phyloP scores from a whole-genome alignment of 2,329 filamentous ascomycete species.

The Sporothrix euskadiensis region DNA sequence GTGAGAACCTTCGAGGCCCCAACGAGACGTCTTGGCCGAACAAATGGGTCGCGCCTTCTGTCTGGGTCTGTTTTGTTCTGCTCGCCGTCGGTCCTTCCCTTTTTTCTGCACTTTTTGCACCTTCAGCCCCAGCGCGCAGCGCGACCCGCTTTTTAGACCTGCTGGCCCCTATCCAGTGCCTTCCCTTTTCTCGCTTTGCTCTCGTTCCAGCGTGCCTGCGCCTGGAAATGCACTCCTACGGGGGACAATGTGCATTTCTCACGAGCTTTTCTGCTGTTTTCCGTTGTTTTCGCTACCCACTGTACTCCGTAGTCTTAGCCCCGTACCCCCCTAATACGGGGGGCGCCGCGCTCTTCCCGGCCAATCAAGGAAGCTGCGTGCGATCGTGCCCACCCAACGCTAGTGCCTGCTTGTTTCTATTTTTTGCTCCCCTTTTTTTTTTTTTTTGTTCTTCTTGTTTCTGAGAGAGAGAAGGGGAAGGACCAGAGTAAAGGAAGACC shows the following conservation, averaged over 20 bases:
- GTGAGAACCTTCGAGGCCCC: not conserved
- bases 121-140: not conserved
- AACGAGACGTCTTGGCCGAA: slow-evolving; percentile 1
- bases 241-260: not conserved
- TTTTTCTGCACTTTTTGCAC: not conserved
- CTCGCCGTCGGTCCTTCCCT: not conserved
- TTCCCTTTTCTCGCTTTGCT: not conserved
- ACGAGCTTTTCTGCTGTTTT: not conserved
- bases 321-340: slow-evolving; percentile 19
- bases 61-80: not conserved
- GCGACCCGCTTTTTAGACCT: slow-evolving; percentile 10
- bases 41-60: slow-evolving; percentile 1
- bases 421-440: slow-evolving; percentile 18
- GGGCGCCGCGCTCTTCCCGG: slow-evolving; percentile 1
- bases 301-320: slow-evolving; percentile 11
- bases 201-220: not conserved
- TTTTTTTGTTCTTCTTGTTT: slow-evolving; percentile 6
- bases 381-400: not conserved
- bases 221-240: slow-evolving; percentile 10
- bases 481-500: not conserved
- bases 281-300: not conserved
- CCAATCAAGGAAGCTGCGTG: slow-evolving; percentile 23
- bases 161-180: not conserved
- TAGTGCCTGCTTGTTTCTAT: slow-evolving; percentile 22
- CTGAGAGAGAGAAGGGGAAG: not conserved